Evolutionary conservation across 2,329 filamentous ascomycete species (phyloP).

Genomic region (Fusarium hostae): DNA sequence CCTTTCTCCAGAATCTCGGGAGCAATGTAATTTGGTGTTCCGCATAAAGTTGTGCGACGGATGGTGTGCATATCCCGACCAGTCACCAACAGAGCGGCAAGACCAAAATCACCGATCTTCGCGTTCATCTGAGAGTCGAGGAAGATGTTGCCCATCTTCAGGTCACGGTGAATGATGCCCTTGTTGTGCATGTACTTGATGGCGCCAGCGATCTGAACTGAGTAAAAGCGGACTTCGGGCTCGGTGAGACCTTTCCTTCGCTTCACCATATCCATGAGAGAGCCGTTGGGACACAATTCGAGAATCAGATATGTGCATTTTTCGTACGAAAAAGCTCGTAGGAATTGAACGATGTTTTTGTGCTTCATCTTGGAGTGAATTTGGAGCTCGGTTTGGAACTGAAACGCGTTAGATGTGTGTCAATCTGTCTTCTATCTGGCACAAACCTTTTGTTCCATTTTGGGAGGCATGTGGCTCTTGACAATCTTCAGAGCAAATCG

Average conservation of each 20-base stretch:
- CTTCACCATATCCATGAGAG: slow-evolving; percentile 97
- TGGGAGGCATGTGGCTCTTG: slow-evolving; percentile 82
- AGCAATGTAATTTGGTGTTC: slow-evolving; percentile 98
- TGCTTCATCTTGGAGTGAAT: slow-evolving; percentile 99
- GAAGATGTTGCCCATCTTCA: slow-evolving; percentile 99
- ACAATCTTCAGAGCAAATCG: slow-evolving; percentile 84
- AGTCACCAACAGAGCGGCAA: slow-evolving; percentile 90
- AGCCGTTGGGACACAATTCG: slow-evolving; percentile 94
- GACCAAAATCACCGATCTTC: slow-evolving; percentile 96
- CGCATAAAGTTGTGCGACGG: slow-evolving; percentile 91
- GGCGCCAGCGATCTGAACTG: slow-evolving; percentile 93
- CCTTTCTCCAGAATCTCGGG: slow-evolving; percentile 96
- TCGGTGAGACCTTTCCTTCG: slow-evolving; percentile 89
- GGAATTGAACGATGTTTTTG: slow-evolving; percentile 94
- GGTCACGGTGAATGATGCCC: slow-evolving; percentile 94
- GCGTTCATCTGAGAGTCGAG: slow-evolving; percentile 95
- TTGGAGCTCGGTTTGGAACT: slow-evolving; percentile 87
- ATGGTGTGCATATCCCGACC: slow-evolving; percentile 88
- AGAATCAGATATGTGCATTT: slow-evolving; percentile 93
- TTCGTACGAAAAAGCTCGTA: slow-evolving; percentile 91
- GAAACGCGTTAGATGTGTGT: slow-evolving; percentile 27
- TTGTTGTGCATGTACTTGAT: slow-evolving; percentile 98
- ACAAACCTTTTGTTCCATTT: slow-evolving; percentile 84
- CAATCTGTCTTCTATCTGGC: not conserved
- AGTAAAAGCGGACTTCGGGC: slow-evolving; percentile 92